A percentile compares a stretch with the other conserved stretches of the same genome.
These are phyloP conservation scores for Apium graveolens DNA, from an alignment of 129 eudicot species.

Conservation along the genomic window DNA sequence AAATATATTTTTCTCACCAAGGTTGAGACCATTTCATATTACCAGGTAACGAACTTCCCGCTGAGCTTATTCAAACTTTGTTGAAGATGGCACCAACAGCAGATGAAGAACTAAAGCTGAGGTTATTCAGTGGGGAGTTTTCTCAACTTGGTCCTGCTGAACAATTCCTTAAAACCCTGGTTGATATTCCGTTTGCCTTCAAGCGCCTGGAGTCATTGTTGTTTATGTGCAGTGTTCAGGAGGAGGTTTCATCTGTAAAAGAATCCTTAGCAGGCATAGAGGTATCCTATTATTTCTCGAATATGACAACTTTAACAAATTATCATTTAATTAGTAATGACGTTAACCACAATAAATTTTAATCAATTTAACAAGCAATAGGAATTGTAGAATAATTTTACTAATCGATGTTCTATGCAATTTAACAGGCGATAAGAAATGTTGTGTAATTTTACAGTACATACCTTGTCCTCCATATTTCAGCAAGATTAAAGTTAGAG, in stretches of 20 bases:
- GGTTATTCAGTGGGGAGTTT: conserved; percentile 40
- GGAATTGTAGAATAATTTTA: background rate
- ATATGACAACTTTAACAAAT: background rate
- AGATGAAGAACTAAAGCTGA: conserved; percentile 52
- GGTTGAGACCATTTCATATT: background rate
- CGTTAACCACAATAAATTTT: background rate
- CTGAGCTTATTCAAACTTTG: conserved; percentile 50
- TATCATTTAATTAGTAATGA: background rate
- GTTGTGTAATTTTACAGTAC: background rate
- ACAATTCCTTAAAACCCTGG: conserved; percentile 43
- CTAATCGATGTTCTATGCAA: background rate
- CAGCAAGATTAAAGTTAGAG: background rate
- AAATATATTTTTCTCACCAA: background rate
- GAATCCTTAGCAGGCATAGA: conserved; percentile 43
- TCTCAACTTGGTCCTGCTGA: conserved; percentile 58
- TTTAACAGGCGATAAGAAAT: background rate
- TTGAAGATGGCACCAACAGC: conserved; percentile 55
- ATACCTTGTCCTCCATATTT: background rate
- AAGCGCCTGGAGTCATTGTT: conserved; percentile 43
- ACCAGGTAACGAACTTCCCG: conserved; percentile 54
- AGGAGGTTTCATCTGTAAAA: conserved; percentile 37
- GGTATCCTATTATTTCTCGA: conserved; percentile 16
- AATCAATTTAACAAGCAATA: background rate
- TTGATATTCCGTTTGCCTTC: conserved; percentile 54
- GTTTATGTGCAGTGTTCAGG: conserved; percentile 49